Base-by-base conservation (phyloP, 2,329 filamentous ascomycete species). In the Fusarium goolgardi region DNA sequence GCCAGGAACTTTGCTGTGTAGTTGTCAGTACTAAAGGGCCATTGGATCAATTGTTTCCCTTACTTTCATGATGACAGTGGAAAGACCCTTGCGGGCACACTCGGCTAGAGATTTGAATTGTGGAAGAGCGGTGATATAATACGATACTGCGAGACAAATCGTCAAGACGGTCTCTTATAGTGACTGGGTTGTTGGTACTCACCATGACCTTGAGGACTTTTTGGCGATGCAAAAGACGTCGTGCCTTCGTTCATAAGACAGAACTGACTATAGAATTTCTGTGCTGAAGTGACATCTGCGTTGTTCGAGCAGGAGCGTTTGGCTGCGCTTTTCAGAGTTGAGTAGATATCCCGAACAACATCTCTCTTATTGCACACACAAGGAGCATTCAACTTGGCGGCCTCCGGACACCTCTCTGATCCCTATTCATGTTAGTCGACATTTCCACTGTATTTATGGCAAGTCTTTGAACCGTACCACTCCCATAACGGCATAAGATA, bases 321-420 rank as follows among this genome's bases (percentile, higher is more conserved):
- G 29, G 83, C 82, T 6, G 77, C 78, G 0, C 75, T 76, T 59
- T 79, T 81, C 59, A 87, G 81, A 8, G 71, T 69, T 45, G 79
- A 77, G 71, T 79, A 84, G 29, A 83, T 77, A 9, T 73, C 66
- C 8, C 77, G 71, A 7, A 83, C 82, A 56, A 86, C 84, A 39
- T 82, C 79, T 47, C 82, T 81, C 72, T 86, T 86, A 43, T 72
- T 75, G 73, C 85, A 88, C 25, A 82, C 83, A 59, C 85, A 88
- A 3, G 83, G 81, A 3, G 84, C 84, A 23, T 84, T 78, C 31
- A 80, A 72, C 29, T 76, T 78, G 12, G 80, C 78, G 3, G 79
- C 77, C 23, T 75, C 60, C 15, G 81, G 81, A 47, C 83, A 84
- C 27, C 64, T 63, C 7, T 58, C 35, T 1, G 55, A 59, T 20